These are phyloP conservation scores for Starmerella apicola DNA, from an alignment of 805 yeast species.

Conservation along the genomic window DNA sequence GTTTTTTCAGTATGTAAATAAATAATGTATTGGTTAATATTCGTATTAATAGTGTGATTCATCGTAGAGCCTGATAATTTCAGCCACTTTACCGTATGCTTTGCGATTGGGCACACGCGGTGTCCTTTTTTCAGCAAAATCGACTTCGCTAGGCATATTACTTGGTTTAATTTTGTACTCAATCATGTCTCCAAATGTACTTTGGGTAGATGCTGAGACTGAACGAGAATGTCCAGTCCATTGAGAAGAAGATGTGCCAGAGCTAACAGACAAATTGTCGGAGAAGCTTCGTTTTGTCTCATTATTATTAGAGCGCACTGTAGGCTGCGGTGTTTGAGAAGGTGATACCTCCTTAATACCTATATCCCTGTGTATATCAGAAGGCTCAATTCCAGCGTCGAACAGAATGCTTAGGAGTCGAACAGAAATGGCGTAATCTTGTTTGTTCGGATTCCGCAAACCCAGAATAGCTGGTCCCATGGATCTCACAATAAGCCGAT, in stretches of 20 bases:
- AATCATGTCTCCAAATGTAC: neutral
- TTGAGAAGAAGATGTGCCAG: neutral
- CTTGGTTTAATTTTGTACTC: slow-evolving; percentile 6
- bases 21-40: too few relatives aligned
- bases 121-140: neutral
- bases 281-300: too few relatives aligned
- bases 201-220: neutral
- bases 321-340: neutral
- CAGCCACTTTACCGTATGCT: slow-evolving; percentile 16
- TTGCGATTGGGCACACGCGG: slow-evolving; percentile 8
- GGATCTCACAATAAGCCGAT: slow-evolving; percentile 31
- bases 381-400: slow-evolving; percentile 18
- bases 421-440: slow-evolving; percentile 38
- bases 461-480: slow-evolving; percentile 48
- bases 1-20: too few relatives aligned
- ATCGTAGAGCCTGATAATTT: slow-evolving; percentile 13
- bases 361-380: neutral
- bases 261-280: too few relatives aligned
- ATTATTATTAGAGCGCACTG: neutral
- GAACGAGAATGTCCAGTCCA: neutral
- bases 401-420: slow-evolving; percentile 43
- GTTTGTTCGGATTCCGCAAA: slow-evolving; percentile 36
- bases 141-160: slow-evolving; percentile 13
- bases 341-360: neutral
- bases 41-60: slow-evolving; percentile 5